phyloP scores from a whole-genome alignment of 495 filamentous ascomycete species.

The Aspergillus sclerotioniger region DNA sequence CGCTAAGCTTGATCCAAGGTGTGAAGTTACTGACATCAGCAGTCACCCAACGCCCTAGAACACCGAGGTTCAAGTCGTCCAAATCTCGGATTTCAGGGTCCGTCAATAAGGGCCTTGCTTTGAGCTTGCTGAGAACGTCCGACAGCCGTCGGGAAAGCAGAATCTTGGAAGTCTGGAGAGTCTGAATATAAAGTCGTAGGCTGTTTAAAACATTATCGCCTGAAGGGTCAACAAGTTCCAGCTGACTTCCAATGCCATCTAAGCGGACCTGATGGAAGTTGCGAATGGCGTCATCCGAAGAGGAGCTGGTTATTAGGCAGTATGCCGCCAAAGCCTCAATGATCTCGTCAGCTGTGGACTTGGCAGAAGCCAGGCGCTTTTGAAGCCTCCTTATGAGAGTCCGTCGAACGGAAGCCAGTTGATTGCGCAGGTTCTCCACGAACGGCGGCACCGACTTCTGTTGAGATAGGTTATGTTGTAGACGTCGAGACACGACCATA shows the following conservation, averaged over 20 bases:
- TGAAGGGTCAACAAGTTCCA: slow-evolving; percentile 38
- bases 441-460: slow-evolving; percentile 49
- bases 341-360: slow-evolving; percentile 51
- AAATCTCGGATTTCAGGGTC: slow-evolving; percentile 63
- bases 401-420: slow-evolving; percentile 57
- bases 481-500: slow-evolving; percentile 68
- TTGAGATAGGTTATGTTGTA: slow-evolving; percentile 65
- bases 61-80: slow-evolving; percentile 74
- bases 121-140: slow-evolving; percentile 67
- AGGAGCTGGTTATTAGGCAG: slow-evolving; percentile 77
- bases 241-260: slow-evolving; percentile 59
- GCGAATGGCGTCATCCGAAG: slow-evolving; percentile 72
- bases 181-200: slow-evolving; percentile 71
- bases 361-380: slow-evolving; percentile 56
- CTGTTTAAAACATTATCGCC: slow-evolving; percentile 56
- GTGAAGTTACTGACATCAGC: slow-evolving; percentile 84
- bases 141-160: slow-evolving; percentile 71
- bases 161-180: slow-evolving; percentile 70
- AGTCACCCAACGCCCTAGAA: slow-evolving; percentile 77
- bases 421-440: slow-evolving; percentile 60
- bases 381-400: slow-evolving; percentile 67
- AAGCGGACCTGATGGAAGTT: slow-evolving; percentile 78
- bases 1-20: slow-evolving; percentile 85
- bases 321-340: slow-evolving; percentile 77
- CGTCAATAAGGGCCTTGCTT: slow-evolving; percentile 64